phyloP scores from a whole-genome alignment of 2,329 filamentous ascomycete genomes.

The Chrysoporthe deuterocubensis region DNA sequence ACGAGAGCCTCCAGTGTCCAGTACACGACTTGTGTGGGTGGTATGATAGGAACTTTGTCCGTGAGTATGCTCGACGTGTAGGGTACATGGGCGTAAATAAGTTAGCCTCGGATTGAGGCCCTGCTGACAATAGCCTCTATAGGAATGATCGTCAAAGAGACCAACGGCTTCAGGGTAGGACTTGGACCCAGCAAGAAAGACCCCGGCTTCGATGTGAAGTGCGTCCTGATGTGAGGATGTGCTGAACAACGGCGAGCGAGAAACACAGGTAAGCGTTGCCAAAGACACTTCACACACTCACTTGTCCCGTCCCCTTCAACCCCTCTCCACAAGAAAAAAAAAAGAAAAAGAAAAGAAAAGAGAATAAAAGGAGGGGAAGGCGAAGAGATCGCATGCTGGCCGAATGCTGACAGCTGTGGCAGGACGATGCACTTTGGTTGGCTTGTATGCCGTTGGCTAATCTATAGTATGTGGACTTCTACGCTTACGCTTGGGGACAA shows the following conservation, averaged over 20 bases:
- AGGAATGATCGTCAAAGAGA: conserved; percentile 48
- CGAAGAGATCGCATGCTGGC: conserved; percentile 7
- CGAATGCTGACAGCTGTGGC: conserved; percentile 16
- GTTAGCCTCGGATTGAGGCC: not conserved
- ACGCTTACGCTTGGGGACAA: not conserved
- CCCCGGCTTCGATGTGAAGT: conserved; percentile 43
- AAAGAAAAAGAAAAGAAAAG: not conserved
- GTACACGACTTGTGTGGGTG: conserved; percentile 43
- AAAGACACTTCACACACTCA: no score
- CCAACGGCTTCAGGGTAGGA: conserved; percentile 52
- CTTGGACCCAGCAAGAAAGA: conserved; percentile 46
- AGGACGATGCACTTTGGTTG: conserved; percentile 4
- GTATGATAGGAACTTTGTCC: conserved; percentile 53
- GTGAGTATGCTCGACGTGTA: conserved; percentile 30
- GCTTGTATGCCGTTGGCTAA: conserved; percentile 5
- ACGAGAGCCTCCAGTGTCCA: conserved; percentile 44
- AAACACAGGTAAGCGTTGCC: not conserved
- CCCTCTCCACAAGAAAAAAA: not conserved
- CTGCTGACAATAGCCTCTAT: not conserved
- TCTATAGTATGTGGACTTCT: not conserved
- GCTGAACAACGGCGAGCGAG: not conserved
- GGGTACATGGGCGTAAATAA: not conserved
- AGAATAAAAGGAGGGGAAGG: not conserved
- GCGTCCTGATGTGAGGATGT: conserved; percentile 43
- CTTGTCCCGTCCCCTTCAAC: no score